A percentile compares a stretch with the other conserved stretches of the same genome.
These are phyloP conservation scores for Przewalskia tangutica DNA, from an alignment of 257 asterid species.

Conservation along the genomic window DNA sequence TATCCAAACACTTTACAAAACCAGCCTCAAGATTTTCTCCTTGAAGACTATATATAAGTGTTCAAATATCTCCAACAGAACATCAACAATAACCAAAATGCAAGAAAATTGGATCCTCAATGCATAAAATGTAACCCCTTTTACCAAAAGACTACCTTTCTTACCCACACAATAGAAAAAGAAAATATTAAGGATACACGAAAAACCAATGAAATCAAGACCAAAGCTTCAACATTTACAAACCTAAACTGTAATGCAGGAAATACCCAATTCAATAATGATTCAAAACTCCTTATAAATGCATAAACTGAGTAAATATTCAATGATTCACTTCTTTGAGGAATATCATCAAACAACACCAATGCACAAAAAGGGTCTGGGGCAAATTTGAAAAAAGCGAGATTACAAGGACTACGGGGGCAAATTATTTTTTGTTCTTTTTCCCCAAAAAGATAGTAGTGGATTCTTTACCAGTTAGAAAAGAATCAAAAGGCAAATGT, in stretches of 20 bases:
- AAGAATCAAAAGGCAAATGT: constrained; percentile 38
- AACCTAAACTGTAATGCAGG: background rate
- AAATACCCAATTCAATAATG: constrained; percentile 6
- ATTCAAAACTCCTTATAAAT: constrained; percentile 1
- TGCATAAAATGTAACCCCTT: background rate
- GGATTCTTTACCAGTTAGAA: constrained; percentile 17
- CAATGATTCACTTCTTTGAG: background rate
- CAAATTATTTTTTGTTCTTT: too few species aligned
- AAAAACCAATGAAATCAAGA: background rate
- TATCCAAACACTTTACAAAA: background rate
- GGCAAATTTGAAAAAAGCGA: background rate
- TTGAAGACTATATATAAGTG: background rate
- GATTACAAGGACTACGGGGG: background rate
- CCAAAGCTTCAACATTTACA: constrained; percentile 1
- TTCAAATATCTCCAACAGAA: background rate
- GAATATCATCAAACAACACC: constrained; percentile 2
- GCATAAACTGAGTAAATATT: background rate
- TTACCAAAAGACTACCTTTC: background rate
- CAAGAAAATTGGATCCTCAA: background rate
- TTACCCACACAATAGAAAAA: background rate
- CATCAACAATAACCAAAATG: background rate
- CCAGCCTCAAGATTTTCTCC: constrained; percentile 15
- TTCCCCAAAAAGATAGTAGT: constrained; percentile 15
- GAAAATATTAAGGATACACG: background rate
- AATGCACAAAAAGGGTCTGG: too few species aligned